Evolutionary conservation across 2,329 filamentous ascomycete genomes (phyloP), one percentile per base, ranked within the genome.

Genomic region (Orbilia javanica): DNA sequence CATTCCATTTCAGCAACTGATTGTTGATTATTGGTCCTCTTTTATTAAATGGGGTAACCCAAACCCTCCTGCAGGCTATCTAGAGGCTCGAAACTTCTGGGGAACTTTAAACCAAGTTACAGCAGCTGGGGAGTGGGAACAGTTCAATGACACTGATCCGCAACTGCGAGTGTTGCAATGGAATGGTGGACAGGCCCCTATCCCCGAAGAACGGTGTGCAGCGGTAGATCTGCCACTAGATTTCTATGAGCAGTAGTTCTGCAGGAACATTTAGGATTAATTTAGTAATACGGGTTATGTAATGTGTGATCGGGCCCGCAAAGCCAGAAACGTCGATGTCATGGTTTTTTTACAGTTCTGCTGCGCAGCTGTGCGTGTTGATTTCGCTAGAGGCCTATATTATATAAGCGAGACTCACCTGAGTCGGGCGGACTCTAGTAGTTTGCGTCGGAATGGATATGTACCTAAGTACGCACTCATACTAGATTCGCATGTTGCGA

Each of bases 21-120:
- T 83, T 2, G 79, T 84, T 3, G 83, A 84, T 68, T 83, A 84
- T 76, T 85, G 83, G 83, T 80, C 81, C 5, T 79, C 82, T 7
- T 84, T 85, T 73, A 83, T 82, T 31, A 66, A 82, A 39, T 80
- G 65, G 18, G 81, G 82, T n/a, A 82, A 83, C 31, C 83, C 84
- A 22, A 83, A 83, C 46, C 82, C 83, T 25, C 74, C 81, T 7
- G 29, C 46, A 31, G 82, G 42, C 13, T 85, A 82, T 64, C 55
- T 85, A 11, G 36, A 53, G 31, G 83, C 80, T 0, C 79, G 84
- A 50, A 83, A 82, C 0, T 82, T 83, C 57, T 64, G 27, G 68
- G 79, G 73, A 0, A 84, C 83, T 22, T 69, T 83, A 67, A 77
- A 73, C 3, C 82, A 83, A 75, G 73, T 83, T 8, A 65, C 79